phyloP scores from a whole-genome alignment of 1,139 yeast species.

The Martiniozyma asiatica region DNA sequence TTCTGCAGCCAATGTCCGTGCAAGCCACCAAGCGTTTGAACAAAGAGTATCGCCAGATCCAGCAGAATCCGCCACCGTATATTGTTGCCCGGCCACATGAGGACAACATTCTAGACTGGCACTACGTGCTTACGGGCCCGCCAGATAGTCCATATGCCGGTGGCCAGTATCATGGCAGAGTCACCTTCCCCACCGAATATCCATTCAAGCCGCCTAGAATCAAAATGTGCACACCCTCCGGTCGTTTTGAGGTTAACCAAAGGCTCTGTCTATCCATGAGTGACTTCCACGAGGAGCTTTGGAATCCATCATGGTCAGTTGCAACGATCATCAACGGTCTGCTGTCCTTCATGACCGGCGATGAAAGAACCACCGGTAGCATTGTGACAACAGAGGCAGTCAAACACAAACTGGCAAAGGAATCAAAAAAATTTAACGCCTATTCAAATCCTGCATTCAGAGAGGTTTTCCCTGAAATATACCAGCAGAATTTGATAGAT shows the following conservation, averaged over 20 bases:
- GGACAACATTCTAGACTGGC: constrained; percentile 67
- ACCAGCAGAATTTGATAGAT: constrained; percentile 30
- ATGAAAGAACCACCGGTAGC: constrained; percentile 45
- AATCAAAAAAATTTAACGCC: constrained; percentile 57
- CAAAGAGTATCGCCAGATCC: constrained; percentile 67
- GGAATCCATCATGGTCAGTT: constrained; percentile 97
- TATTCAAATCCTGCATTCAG: constrained; percentile 39
- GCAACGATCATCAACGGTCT: constrained; percentile 76
- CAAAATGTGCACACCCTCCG: constrained; percentile 80
- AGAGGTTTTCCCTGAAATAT: constrained; percentile 58
- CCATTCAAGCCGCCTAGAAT: constrained; percentile 92
- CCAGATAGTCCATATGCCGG: constrained; percentile 63
- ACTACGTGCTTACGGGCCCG: constrained; percentile 73
- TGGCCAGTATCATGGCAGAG: constrained; percentile 85
- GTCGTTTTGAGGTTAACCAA: constrained; percentile 60
- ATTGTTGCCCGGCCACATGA: constrained; percentile 80
- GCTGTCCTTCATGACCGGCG: constrained; percentile 71
- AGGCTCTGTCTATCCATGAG: constrained; percentile 80
- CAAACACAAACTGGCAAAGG: constrained; percentile 34
- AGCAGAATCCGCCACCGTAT: constrained; percentile 69
- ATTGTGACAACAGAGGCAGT: constrained; percentile 41
- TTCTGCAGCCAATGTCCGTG: constrained; percentile 9
- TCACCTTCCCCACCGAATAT: constrained; percentile 74
- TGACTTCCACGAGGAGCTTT: constrained; percentile 84
- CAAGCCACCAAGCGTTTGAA: constrained; percentile 41